These are phyloP conservation scores for Rutstroemia sp. DNA, from an alignment of 2,329 filamentous ascomycete species.

Conservation along the genomic window DNA sequence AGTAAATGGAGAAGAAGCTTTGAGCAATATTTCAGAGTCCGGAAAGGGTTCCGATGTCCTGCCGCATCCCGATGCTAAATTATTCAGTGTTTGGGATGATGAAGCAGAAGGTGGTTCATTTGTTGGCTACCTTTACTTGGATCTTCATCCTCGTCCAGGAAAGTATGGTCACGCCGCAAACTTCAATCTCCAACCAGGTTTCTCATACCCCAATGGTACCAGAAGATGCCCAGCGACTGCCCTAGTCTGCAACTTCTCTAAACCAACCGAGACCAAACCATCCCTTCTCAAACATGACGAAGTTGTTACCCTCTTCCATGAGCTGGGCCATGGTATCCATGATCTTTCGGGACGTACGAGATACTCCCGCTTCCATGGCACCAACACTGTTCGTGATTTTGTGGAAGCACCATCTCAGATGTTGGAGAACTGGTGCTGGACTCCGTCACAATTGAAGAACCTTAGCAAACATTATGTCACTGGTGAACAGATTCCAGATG, in stretches of 20 bases:
- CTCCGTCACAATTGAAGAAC: slow-evolving; percentile 53
- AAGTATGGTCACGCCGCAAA: slow-evolving; percentile 84
- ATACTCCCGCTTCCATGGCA: slow-evolving; percentile 62
- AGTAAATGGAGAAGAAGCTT: slow-evolving; percentile 52
- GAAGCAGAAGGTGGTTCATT: slow-evolving; percentile 63
- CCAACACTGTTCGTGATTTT: slow-evolving; percentile 59
- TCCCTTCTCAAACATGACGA: slow-evolving; percentile 77
- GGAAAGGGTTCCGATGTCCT: slow-evolving; percentile 41
- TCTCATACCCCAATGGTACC: slow-evolving; percentile 57
- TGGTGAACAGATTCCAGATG: slow-evolving; percentile 63
- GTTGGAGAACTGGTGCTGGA: slow-evolving; percentile 74
- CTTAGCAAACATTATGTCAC: slow-evolving; percentile 70
- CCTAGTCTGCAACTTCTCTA: slow-evolving; percentile 80
- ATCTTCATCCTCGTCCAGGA: slow-evolving; percentile 71
- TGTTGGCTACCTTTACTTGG: slow-evolving; percentile 76
- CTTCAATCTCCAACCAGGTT: slow-evolving; percentile 73
- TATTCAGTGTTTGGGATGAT: slow-evolving; percentile 80
- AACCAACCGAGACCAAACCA: slow-evolving; percentile 68
- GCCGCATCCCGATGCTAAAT: slow-evolving; percentile 77
- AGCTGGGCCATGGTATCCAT: slow-evolving; percentile 65
- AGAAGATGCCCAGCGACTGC: slow-evolving; percentile 71
- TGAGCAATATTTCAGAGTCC: slow-evolving; percentile 27
- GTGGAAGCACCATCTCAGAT: slow-evolving; percentile 67
- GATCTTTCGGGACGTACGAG: slow-evolving; percentile 56
- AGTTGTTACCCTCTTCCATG: slow-evolving; percentile 76